phyloP scores from a whole-genome alignment of 768 basidiomycete species.

The Mycena filopes region DNA sequence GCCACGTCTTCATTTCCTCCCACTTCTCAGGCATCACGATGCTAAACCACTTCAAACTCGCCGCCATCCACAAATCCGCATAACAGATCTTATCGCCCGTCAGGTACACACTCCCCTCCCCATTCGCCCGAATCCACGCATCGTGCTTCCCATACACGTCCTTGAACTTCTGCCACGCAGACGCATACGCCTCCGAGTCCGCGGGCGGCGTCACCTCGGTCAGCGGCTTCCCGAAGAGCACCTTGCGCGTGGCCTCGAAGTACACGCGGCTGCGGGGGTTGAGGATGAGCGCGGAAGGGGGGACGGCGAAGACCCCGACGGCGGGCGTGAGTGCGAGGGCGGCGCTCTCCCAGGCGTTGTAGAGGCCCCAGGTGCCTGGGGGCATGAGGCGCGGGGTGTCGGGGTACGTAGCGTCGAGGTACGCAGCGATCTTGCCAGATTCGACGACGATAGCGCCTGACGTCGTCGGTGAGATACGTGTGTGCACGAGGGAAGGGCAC shows the following conservation, averaged over 20 bases:
- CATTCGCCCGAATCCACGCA: slow-evolving; percentile 2
- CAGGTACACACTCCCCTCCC: not conserved
- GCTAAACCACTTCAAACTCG: not conserved
- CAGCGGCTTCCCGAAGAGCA: not conserved
- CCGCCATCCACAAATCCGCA: not conserved
- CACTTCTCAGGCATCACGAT: not conserved
- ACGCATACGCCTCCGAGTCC: not conserved
- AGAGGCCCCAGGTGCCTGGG: slow-evolving; percentile 33
- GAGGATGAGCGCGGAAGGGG: slow-evolving; percentile 34
- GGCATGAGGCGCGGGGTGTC: slow-evolving; percentile 45
- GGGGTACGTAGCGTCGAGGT: slow-evolving; percentile 56
- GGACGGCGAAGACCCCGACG: slow-evolving; percentile 26
- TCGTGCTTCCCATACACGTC: slow-evolving; percentile 6
- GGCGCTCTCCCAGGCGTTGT: slow-evolving; percentile 24
- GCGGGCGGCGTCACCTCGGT: not conserved
- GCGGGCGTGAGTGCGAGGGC: not conserved
- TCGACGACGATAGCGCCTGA: slow-evolving; percentile 43
- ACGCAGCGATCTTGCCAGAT: slow-evolving; percentile 50
- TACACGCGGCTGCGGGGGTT: slow-evolving; percentile 43
- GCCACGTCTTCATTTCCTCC: slow-evolving; percentile 6
- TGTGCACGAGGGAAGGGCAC: not conserved
- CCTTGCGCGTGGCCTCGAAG: slow-evolving; percentile 45
- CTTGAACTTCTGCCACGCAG: not conserved
- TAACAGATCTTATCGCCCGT: slow-evolving; percentile 2
- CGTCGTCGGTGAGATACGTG: not conserved